Conservation (phyloP, 345 rosid species). For the Melaleuca alternifolia region DNA sequence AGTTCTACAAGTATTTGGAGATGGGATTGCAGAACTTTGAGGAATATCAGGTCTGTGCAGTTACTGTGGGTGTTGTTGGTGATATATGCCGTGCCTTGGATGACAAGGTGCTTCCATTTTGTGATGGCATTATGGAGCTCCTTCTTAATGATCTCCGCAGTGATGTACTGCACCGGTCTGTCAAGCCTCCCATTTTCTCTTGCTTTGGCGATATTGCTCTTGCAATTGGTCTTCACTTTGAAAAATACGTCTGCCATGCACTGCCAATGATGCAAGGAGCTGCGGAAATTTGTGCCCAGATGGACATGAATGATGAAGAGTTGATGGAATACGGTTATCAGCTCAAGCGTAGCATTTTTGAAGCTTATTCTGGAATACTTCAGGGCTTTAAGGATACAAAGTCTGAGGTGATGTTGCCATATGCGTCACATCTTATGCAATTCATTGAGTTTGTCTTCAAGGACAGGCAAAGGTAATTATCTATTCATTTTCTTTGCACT, state of each 20-base stretch:
- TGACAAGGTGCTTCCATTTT: conserved; percentile 59
- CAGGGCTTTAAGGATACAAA: conserved; percentile 83
- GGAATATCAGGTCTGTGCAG: conserved; percentile 89
- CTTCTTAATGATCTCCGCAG: conserved; percentile 67
- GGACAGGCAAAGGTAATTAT: conserved; percentile 45
- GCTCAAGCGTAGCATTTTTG: conserved; percentile 78
- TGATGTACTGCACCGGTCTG: conserved; percentile 73
- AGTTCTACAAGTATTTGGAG: conserved; percentile 69
- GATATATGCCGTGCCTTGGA: conserved; percentile 90
- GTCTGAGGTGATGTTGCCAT: conserved; percentile 75
- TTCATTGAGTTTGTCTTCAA: conserved; percentile 69
- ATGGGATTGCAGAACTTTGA: conserved; percentile 87
- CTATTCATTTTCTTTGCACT: neutral
- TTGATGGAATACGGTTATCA: conserved; percentile 75
- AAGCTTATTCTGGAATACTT: conserved; percentile 89
- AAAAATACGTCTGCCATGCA: conserved; percentile 52
- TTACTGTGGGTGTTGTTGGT: conserved; percentile 85
- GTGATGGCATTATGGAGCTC: conserved; percentile 79
- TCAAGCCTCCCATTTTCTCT: conserved; percentile 91
- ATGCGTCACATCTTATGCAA: conserved; percentile 73
- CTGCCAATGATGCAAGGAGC: conserved; percentile 82
- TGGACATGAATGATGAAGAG: conserved; percentile 66
- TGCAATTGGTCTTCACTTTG: conserved; percentile 72
- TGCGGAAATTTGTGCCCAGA: conserved; percentile 62
- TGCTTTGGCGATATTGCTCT: conserved; percentile 92